Percentiles rank a stretch among this genome's conserved stretches.
Conservation (phyloP, 2,329 filamentous ascomycete species). For the Neopestalotiopsis rosae region DNA sequence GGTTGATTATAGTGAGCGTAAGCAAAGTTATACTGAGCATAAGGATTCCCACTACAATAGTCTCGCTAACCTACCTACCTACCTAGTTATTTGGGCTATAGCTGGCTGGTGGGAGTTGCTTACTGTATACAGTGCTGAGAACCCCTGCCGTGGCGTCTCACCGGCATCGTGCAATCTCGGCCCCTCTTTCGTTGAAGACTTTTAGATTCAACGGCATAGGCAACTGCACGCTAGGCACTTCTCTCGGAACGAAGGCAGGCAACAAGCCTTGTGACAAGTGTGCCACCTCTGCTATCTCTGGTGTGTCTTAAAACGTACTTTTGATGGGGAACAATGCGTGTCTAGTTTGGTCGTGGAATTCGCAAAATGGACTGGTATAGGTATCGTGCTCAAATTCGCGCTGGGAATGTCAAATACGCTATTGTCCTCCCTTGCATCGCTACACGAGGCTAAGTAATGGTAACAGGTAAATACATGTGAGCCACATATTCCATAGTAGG, state of each 20-base stretch:
- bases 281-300: background rate
- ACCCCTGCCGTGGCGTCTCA: background rate
- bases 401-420: background rate
- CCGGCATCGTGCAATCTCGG: background rate
- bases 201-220: background rate
- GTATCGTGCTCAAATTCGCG: background rate
- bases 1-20: too few relatives aligned
- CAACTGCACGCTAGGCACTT: background rate
- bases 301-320: background rate
- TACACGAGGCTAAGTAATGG: background rate
- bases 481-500: constrained; percentile 18
- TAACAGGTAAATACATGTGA: background rate
- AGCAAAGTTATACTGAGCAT: too few relatives aligned
- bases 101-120: background rate
- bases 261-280: background rate
- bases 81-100: background rate
- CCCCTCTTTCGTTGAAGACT: background rate
- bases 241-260: background rate
- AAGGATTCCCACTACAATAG: too few relatives aligned
- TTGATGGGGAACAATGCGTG: background rate
- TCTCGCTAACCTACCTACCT: background rate
- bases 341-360: background rate
- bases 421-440: background rate
- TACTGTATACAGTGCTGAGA: background rate
- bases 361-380: background rate